A percentile compares a stretch with the other conserved stretches of the same genome.
phyloP scores from a whole-genome alignment of 2,329 filamentous ascomycete species.

The Diplodia seriata region DNA sequence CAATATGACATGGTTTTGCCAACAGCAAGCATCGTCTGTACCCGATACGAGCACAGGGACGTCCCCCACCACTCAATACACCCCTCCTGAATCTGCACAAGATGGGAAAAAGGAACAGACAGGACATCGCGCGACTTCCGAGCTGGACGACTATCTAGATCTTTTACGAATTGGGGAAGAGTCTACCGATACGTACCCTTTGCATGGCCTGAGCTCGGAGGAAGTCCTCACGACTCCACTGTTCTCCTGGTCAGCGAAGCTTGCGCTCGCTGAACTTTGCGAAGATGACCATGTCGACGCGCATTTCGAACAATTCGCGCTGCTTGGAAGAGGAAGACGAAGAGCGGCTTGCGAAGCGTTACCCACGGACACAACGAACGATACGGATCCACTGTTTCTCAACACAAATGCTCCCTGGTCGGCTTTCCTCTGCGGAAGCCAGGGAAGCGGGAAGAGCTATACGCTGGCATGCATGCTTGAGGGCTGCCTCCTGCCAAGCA shows the following conservation, averaged over 20 bases:
- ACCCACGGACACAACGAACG: not conserved
- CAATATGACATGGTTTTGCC: too few species aligned
- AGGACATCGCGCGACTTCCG: not conserved
- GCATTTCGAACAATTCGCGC: constrained; percentile 26
- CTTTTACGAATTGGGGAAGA: not conserved
- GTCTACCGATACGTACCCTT: not conserved
- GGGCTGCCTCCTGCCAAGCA: constrained; percentile 60
- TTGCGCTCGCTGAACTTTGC: not conserved
- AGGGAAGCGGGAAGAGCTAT: constrained; percentile 68
- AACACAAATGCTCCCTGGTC: constrained; percentile 65
- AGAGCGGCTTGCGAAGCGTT: too few species aligned
- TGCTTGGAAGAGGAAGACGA: constrained; percentile 21
- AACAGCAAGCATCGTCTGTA: too few species aligned
- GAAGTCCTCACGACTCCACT: constrained; percentile 25
- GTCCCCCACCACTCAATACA: too few species aligned
- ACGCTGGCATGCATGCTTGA: constrained; percentile 66
- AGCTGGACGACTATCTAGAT: constrained; percentile 11
- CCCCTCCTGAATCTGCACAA: too few species aligned
- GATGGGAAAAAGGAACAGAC: too few species aligned
- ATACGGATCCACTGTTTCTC: constrained; percentile 49
- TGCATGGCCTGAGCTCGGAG: constrained; percentile 6
- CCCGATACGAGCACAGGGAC: too few species aligned
- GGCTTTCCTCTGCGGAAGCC: constrained; percentile 68
- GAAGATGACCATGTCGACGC: not conserved
- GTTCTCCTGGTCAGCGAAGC: constrained; percentile 29